Percentiles rank a stretch among this genome's conserved stretches.
Conservation (phyloP, 2,329 filamentous ascomycete species). For the Aspergillus tubingensis region DNA sequence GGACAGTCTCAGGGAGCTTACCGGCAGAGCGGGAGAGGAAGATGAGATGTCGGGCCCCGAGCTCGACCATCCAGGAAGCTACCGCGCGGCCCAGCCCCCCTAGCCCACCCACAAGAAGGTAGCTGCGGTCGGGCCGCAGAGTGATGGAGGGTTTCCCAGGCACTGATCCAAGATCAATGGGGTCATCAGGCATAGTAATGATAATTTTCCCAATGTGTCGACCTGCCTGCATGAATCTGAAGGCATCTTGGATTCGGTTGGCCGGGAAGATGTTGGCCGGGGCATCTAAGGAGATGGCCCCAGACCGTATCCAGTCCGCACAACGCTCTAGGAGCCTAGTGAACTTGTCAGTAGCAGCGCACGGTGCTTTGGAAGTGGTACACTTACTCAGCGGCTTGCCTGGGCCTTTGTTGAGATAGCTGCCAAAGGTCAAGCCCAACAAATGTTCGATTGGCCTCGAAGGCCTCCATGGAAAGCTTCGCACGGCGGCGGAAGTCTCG, state of each 20-base stretch:
- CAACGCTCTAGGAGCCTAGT: not conserved
- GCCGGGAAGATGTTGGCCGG: not conserved
- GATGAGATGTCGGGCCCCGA: not conserved
- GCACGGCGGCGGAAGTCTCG: not conserved
- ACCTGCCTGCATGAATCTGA: conserved; percentile 35
- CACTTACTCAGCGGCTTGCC: not conserved
- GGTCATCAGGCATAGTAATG: conserved; percentile 24
- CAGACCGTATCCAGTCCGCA: not conserved
- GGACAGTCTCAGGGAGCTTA: not conserved
- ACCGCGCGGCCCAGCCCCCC: not conserved
- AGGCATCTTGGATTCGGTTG: conserved; percentile 19
- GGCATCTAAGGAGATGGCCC: not conserved
- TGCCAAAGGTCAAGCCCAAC: conserved; percentile 8
- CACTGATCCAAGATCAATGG: not conserved
- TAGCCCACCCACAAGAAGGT: not conserved
- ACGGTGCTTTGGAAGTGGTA: not conserved
- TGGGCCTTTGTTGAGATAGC: not conserved
- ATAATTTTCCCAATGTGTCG: conserved; percentile 45
- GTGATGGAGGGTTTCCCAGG: not conserved
- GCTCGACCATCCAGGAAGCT: not conserved
- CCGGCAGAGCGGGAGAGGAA: not conserved
- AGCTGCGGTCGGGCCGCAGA: not conserved
- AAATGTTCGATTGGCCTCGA: conserved; percentile 19
- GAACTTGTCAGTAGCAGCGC: not conserved
- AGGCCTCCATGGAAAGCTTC: conserved; percentile 20